These are phyloP conservation scores for Cladochytrium replicatum DNA, from an alignment of 192 early-diverging fungal genomes.

Conservation along the genomic window DNA sequence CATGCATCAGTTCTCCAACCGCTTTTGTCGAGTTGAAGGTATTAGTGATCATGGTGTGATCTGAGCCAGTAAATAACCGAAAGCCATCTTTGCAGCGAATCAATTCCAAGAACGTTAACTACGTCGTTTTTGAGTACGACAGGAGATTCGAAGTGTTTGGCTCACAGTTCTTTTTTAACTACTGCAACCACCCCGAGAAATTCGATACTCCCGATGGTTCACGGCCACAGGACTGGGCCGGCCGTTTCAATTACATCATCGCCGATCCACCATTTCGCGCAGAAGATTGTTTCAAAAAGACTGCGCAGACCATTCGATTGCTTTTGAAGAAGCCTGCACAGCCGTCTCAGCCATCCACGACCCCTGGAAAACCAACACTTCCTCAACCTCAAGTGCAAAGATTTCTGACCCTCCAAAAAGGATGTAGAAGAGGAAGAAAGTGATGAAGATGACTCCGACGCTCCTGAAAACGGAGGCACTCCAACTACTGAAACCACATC, in stretches of 20 bases:
- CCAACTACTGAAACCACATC: too few species aligned
- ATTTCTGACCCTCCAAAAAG: too few species aligned
- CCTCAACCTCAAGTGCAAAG: too few species aligned
- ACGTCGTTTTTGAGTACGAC: constrained; percentile 75
- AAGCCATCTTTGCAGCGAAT: too few species aligned
- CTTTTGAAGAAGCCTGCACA: constrained; percentile 39
- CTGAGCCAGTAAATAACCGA: too few species aligned
- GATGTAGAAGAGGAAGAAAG: too few species aligned
- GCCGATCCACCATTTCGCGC: constrained; percentile 73
- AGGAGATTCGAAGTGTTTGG: constrained; percentile 61
- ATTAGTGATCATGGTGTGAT: constrained; percentile 4
- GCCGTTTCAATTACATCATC: constrained; percentile 65
- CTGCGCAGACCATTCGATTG: constrained; percentile 43
- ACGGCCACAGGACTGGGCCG: background rate
- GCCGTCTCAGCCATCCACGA: too few species aligned
- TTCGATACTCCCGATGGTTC: too few species aligned
- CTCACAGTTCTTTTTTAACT: constrained; percentile 55
- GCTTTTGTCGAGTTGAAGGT: constrained; percentile 58
- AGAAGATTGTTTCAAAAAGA: constrained; percentile 64
- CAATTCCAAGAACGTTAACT: too few species aligned
- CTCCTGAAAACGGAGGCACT: constrained; percentile 3
- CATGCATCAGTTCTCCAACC: constrained; percentile 51
- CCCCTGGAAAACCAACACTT: too few species aligned
- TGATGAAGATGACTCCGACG: too few species aligned
- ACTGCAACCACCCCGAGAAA: constrained; percentile 55